Conservation (phyloP, 2,329 filamentous ascomycete species). For the Exophiala xenobiotica region DNA sequence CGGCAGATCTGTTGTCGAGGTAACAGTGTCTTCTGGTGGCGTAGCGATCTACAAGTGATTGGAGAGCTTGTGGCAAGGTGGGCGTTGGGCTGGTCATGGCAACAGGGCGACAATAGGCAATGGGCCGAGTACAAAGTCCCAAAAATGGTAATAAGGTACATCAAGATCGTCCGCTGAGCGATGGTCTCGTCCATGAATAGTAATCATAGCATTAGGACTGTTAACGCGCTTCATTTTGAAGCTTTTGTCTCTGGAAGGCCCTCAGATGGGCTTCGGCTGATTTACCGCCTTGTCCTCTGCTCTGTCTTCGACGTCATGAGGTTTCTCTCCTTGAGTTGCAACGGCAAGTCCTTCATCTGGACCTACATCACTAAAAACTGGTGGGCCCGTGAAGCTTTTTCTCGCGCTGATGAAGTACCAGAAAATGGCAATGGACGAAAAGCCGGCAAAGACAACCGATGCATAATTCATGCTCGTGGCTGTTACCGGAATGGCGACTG, state of each 20-base stretch:
- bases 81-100: neutral
- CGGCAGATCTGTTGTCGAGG: slow-evolving; percentile 5
- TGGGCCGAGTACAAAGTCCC: neutral
- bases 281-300: neutral
- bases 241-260: neutral
- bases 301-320: neutral
- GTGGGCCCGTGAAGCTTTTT: slow-evolving; percentile 63
- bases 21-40: slow-evolving; percentile 7
- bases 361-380: slow-evolving; percentile 2
- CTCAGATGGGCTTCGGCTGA: neutral
- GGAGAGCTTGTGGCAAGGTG: neutral
- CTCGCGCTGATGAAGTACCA: slow-evolving; percentile 66
- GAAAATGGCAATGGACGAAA: slow-evolving; percentile 45
- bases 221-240: neutral
- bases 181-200: too few relatives aligned
- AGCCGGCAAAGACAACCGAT: slow-evolving; percentile 38
- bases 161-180: too few relatives aligned
- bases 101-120: neutral
- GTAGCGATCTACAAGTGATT: slow-evolving; percentile 9
- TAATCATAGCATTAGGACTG: neutral
- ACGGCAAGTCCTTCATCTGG: slow-evolving; percentile 10
- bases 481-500: slow-evolving; percentile 38
- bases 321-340: neutral
- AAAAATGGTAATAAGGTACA: neutral
- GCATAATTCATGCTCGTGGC: slow-evolving; percentile 45